Percentiles rank a stretch among this genome's conserved stretches.
Conservation (phyloP, 768 basidiomycete genomes). For the Mycena epipterygia region DNA sequence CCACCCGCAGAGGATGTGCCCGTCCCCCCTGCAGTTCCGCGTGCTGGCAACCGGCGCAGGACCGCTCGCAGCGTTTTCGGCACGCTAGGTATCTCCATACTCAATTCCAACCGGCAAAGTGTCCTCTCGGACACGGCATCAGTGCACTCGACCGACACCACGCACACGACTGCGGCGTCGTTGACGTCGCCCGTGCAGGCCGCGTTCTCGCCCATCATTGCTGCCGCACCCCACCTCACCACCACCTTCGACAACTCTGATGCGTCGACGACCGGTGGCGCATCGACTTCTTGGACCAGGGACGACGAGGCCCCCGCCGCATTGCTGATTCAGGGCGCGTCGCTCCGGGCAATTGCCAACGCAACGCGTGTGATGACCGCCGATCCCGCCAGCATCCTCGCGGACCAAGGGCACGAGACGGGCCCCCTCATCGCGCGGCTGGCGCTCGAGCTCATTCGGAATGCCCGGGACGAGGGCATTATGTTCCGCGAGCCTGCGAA, state of each 20-base stretch:
- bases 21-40: conserved; percentile 36
- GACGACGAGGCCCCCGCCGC: conserved; percentile 43
- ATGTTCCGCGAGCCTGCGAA: conserved; percentile 62
- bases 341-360: conserved; percentile 82
- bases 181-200: conserved; percentile 57
- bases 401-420: conserved; percentile 77
- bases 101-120: conserved; percentile 51
- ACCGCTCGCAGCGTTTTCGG: conserved; percentile 78
- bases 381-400: conserved; percentile 80
- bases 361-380: conserved; percentile 91
- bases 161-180: conserved; percentile 38
- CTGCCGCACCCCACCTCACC: conserved; percentile 60
- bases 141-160: conserved; percentile 46
- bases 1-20: conserved; percentile 39
- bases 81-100: conserved; percentile 76
- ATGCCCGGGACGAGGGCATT: conserved; percentile 75
- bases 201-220: conserved; percentile 52
- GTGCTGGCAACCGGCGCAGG: conserved; percentile 52
- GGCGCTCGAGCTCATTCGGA: conserved; percentile 76
- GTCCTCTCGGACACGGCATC: conserved; percentile 51
- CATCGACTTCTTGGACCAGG: conserved; percentile 35
- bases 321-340: conserved; percentile 66
- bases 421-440: conserved; percentile 70
- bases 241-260: conserved; percentile 52
- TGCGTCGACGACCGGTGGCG: conserved; percentile 38